Evolutionary conservation across 805 yeast species (phyloP), one percentile per base, ranked within the genome.

Genomic region (Vanderwaltozyma polyspora): DNA sequence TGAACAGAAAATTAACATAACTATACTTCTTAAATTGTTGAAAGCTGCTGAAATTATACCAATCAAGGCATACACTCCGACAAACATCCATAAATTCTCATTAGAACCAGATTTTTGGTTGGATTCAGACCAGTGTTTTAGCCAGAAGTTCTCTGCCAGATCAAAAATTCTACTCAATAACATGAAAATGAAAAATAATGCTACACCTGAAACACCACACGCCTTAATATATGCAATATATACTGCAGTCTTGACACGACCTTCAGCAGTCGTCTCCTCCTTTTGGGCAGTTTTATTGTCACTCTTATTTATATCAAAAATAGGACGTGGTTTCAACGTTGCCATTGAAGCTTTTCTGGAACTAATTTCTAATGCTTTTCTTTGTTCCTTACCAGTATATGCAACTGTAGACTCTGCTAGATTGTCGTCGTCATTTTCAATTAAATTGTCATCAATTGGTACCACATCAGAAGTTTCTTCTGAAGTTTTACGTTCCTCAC

Each of bases 71-170:
- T 77, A 79, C 17, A 76, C 46, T 2, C 64, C 62, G 38, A 77
- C 70, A 51, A 64, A 78, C 39, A 48, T 56, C 36, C 58, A 49
- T 6, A 71, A 68, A 29, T 67, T 44, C 4, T 51, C 48, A 41
- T 74, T 76, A 1, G 41, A 36, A 10, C 72, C 72, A 28, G 51
- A 42, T 18, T 61, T 63, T 22, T 59, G 59, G 26, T 62, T 59
- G 7, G 60, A 52, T 44, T 77, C 83, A 1, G 85, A 71, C 87
- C 87, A 79, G 40, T 67, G 62, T 43, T 77, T 78, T 44, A 79
- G 62, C 78, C 83, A 76, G 49, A 72, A 73, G 49, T 70, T 75
- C 30, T 73, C 72, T 7, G 61, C 57, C 16, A 64, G 45, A 14
- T 57, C 55, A 31, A 58, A 49, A 11, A 69, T 52, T 13, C 66